Evolutionary conservation across 2,329 filamentous ascomycete species (phyloP), one percentile per base, ranked within the genome.

Genomic region (Exserohilum turcica): DNA sequence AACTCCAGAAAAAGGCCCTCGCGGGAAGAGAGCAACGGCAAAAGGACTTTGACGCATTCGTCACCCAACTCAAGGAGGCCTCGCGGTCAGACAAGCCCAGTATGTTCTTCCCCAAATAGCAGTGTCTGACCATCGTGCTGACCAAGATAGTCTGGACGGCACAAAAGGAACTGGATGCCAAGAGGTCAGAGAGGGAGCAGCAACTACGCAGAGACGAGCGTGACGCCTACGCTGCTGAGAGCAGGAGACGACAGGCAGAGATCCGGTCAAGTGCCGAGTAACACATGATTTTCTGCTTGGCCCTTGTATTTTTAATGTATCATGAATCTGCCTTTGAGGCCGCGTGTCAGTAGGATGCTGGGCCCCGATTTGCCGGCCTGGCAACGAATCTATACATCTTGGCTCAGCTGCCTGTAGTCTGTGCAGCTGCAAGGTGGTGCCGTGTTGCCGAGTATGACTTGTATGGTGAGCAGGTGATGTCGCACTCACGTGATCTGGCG

Each of bases 81-180:
- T 90, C 91, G 21, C 95, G 92, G 78, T 94, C 89, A 12, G 88
- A 96, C 71, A 96, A 93, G 78, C 90, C 90, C 37, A 96, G 92
- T 96, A 81, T 56, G 88, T 43, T 12, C 35, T 36, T 10, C 19
- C 18, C 28, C 24, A 39, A 24, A 18, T 24, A n/a, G 24, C n/a
- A 40, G 9, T 18, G 21, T 28, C 8, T 19, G 37, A 8, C 37
- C 37, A 19, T 24, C 10, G 13, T 51, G 39, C 59, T 71, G 39
- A 71, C 42, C 19, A 18, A 33, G 8, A 24, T 40, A 75, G 72
- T 75, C 50, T 75, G 72, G 72, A 57, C 53, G 40, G 71, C 62
- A 43, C 67, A 70, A 46, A 73, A 73, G 55, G 70, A 73, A 54
- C 63, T 62, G 46, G 70, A 73, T 40, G 58, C 63, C 42, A 66